A percentile compares a stretch with the other conserved stretches of the same genome.
phyloP scores from a whole-genome alignment of 1,284 basidiomycete genomes.

The Neonothopanus nambi region DNA sequence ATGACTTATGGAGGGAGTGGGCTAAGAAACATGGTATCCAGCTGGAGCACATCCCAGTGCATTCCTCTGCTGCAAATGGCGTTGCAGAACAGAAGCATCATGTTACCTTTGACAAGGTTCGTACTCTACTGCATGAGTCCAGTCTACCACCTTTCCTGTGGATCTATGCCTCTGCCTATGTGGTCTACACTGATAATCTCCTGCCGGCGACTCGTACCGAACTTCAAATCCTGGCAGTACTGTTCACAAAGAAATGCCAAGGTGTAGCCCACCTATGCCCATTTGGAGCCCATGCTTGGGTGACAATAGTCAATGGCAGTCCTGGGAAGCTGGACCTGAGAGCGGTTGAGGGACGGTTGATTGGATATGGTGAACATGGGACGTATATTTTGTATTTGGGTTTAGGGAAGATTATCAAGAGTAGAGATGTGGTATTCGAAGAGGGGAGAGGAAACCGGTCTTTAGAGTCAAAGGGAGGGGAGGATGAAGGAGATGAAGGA shows the following conservation, averaged over 20 bases:
- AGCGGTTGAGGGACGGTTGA: conserved; percentile 18
- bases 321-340: conserved; percentile 23
- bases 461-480: conserved; percentile 8
- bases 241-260: conserved; percentile 20
- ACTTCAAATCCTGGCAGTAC: conserved; percentile 18
- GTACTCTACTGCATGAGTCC: conserved; percentile 19
- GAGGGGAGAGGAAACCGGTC: conserved; percentile 21
- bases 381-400: conserved; percentile 21
- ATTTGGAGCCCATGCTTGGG: conserved; percentile 24
- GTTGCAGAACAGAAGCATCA: conserved; percentile 17
- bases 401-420: conserved; percentile 8
- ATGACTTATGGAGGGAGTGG: conserved; percentile 12
- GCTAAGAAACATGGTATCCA: conserved; percentile 19
- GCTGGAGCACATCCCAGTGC: conserved; percentile 20
- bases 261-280: conserved; percentile 28
- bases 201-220: conserved; percentile 21
- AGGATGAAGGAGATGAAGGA: neutral
- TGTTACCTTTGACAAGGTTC: conserved; percentile 18
- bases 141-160: conserved; percentile 18
- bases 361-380: conserved; percentile 24
- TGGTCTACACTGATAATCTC: conserved; percentile 23
- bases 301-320: conserved; percentile 23
- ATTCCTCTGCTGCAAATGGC: conserved; percentile 15
- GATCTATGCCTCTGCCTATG: conserved; percentile 17
- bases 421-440: conserved; percentile 28